Base-by-base conservation (phyloP, 306 rosid genomes). In the Corylus americana region DNA sequence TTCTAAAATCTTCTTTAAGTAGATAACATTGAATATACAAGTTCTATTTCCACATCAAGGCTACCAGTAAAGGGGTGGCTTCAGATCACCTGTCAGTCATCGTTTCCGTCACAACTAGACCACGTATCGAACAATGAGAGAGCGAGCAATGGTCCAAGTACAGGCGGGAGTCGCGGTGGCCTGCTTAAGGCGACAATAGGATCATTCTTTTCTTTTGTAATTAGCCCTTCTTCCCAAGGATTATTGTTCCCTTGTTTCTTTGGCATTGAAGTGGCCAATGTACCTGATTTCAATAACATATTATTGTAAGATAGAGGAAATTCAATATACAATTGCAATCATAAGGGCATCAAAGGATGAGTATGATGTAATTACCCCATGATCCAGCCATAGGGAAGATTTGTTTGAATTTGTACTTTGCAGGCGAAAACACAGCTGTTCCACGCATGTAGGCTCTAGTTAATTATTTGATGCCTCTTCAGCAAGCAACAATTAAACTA, bases 81-180 rank as follows among this genome's bases (percentile, higher is more conserved):
- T 74, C 37, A 78, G 63, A 78, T 84, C 85, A 86, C 81, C 83
- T 77, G 74, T 64, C 85, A 79, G 49, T 86, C 86, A 63, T 87
- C 92, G 59, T 83, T 86, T 10, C 66, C 11, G 39, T 77, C 84
- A 39, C 31, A 69, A 71, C 74, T 82, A 54, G 80, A 86, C 90
- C 83, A 89, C 4, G 88, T 73, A 71, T 85, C 87, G 6, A 90
- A 42, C 70, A 94, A 57, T 0, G 93, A 88, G 62, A 92, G 70
- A 59, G 75, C 84, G 55, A 88, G 71, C 81, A 94, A 73, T 3
- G 94, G 93, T 54, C 93, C 93, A 29, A 94, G 57, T 74, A 84
- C 74, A 5, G 96, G 94, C 1, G 97, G 98, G 58, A 86, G 77
- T 11, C 88, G 94, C 1, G 96, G 94, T 20, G 94, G 97, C 88